A percentile compares a stretch with the other conserved stretches of the same genome.
phyloP scores from a whole-genome alignment of 148 eudicot species.

The Chenopodium formosanum region DNA sequence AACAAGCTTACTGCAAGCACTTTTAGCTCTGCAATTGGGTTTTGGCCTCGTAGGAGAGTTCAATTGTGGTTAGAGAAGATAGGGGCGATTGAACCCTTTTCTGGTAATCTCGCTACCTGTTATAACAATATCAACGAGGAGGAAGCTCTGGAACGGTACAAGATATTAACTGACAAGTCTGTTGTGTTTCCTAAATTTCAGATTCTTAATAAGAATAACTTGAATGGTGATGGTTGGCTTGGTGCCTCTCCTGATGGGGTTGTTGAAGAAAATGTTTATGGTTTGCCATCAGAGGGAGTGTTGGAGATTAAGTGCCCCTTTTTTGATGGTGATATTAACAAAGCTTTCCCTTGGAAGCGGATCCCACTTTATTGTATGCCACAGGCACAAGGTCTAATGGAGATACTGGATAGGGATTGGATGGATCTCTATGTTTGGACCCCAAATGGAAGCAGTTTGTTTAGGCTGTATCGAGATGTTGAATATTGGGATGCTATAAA shows the following conservation, averaged over 20 bases:
- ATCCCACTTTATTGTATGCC: conserved; percentile 65
- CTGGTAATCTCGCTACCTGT: conserved; percentile 66
- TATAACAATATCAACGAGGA: conserved; percentile 78
- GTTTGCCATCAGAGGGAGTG: conserved; percentile 54
- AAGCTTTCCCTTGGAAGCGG: conserved; percentile 54
- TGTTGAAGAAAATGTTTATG: conserved; percentile 43
- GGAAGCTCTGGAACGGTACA: conserved; percentile 74
- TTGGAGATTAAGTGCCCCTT: conserved; percentile 80
- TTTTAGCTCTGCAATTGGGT: conserved; percentile 64
- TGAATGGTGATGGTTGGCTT: conserved; percentile 61
- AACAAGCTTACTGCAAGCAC: conserved; percentile 79
- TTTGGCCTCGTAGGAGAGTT: conserved; percentile 62
- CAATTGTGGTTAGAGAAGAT: conserved; percentile 80
- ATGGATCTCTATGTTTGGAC: conserved; percentile 89
- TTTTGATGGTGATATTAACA: conserved; percentile 55
- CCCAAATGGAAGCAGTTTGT: conserved; percentile 68
- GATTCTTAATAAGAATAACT: conserved; percentile 39
- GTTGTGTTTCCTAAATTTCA: conserved; percentile 60
- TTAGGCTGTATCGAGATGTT: conserved; percentile 56
- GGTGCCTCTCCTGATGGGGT: conserved; percentile 86
- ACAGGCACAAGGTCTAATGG: conserved; percentile 91
- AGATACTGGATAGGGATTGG: conserved; percentile 78
- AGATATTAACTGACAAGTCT: conserved; percentile 58
- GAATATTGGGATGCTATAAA: conserved; percentile 66
- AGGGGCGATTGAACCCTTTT: conserved; percentile 61